Percentiles rank a stretch among this genome's conserved stretches.
phyloP scores from a whole-genome alignment of 192 early-diverging fungal species.

The Coemansia erecta region DNA sequence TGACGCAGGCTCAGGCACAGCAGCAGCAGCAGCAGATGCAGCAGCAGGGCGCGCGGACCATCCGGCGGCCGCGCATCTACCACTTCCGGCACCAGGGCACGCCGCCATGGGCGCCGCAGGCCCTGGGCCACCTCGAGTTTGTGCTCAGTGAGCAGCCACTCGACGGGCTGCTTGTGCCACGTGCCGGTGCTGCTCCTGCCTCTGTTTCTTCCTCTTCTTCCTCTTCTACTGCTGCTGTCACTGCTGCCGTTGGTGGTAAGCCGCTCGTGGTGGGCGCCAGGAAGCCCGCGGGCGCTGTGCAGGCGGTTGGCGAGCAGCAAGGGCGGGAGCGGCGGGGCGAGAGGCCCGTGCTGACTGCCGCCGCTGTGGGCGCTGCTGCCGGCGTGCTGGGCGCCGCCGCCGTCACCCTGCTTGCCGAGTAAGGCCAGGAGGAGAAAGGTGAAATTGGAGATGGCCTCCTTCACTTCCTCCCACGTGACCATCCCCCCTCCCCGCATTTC shows the following conservation, averaged over 20 bases:
- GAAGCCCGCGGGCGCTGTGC: no score
- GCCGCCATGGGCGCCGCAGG: slow-evolving; percentile 14
- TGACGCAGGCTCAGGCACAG: no score
- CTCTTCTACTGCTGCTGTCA: no score
- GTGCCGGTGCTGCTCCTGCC: background rate
- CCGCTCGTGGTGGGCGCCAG: no score
- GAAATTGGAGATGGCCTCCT: no score
- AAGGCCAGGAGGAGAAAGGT: no score
- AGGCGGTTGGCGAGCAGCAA: background rate
- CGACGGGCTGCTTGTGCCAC: background rate
- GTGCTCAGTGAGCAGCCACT: slow-evolving; percentile 21
- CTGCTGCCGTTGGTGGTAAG: no score
- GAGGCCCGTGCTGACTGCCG: background rate
- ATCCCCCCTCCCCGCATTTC: background rate
- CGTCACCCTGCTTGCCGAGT: background rate
- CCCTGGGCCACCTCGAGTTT: slow-evolving; percentile 20
- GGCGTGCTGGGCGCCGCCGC: background rate
- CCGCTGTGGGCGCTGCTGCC: background rate
- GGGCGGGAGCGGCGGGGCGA: background rate
- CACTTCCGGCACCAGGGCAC: slow-evolving; percentile 15
- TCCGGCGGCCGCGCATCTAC: background rate
- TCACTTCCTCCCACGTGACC: background rate
- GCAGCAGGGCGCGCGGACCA: background rate
- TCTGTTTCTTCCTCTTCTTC: no score
- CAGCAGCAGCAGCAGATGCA: background rate